These are phyloP conservation scores for Barnettozyma botsteinii DNA, from an alignment of 805 yeast genomes.

Conservation along the genomic window DNA sequence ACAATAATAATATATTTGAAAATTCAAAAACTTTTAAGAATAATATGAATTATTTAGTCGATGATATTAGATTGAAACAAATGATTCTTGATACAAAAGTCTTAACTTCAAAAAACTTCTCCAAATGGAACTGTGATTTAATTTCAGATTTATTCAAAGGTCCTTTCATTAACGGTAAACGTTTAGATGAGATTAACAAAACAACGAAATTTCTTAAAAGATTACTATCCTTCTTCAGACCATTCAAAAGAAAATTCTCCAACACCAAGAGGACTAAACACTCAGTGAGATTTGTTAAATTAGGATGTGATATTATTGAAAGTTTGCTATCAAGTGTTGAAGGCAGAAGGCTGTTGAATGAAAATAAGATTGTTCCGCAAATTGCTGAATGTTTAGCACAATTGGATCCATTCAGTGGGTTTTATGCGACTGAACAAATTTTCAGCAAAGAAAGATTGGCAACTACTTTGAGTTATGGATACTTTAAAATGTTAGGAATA, in stretches of 20 bases:
- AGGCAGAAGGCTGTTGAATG: conserved; percentile 61
- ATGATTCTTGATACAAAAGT: conserved; percentile 67
- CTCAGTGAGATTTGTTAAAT: conserved; percentile 53
- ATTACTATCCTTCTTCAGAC: conserved; percentile 80
- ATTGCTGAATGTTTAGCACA: conserved; percentile 86
- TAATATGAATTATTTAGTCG: conserved; percentile 25
- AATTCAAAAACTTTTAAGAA: conserved; percentile 17
- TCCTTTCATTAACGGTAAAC: conserved; percentile 64
- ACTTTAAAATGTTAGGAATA: conserved; percentile 72
- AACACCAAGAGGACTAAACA: conserved; percentile 43
- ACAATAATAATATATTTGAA: conserved; percentile 15
- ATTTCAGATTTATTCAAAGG: conserved; percentile 73
- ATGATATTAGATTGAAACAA: conserved; percentile 62
- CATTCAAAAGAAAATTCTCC: conserved; percentile 80
- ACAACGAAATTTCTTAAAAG: conserved; percentile 85
- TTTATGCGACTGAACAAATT: conserved; percentile 66
- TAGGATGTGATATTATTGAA: conserved; percentile 72
- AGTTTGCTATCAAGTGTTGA: conserved; percentile 54
- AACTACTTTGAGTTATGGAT: conserved; percentile 66
- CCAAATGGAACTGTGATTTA: conserved; percentile 84
- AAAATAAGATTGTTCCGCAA: conserved; percentile 79
- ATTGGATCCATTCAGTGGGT: conserved; percentile 73
- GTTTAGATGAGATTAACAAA: conserved; percentile 70
- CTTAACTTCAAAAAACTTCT: conserved; percentile 67
- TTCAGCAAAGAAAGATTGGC: conserved; percentile 56